Conservation (phyloP, 1,284 basidiomycete genomes). For the Sporisorium iseilematis-ciliati region DNA sequence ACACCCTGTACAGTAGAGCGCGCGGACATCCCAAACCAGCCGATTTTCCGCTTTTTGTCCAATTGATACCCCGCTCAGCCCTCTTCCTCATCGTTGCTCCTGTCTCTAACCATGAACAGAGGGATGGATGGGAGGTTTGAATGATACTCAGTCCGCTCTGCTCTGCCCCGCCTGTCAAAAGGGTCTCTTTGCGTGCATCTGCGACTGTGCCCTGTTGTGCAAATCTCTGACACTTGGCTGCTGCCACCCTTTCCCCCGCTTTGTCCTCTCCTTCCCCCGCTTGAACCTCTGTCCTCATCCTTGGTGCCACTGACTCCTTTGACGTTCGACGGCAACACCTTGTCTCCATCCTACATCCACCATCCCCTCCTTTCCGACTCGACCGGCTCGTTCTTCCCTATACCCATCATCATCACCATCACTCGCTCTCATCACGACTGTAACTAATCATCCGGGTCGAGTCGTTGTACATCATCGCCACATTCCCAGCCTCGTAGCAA, state of each 20-base stretch:
- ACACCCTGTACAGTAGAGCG: neutral
- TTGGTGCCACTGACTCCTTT: neutral
- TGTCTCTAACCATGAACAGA: constrained; percentile 1
- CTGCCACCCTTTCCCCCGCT: neutral
- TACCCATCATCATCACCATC: constrained; percentile 12
- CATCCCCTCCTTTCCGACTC: constrained; percentile 17
- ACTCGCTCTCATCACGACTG: constrained; percentile 1
- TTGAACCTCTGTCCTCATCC: neutral
- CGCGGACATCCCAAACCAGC: neutral
- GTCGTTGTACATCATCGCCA: constrained; percentile 13
- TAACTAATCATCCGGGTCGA: constrained; percentile 5
- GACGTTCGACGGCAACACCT: neutral
- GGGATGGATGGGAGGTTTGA: constrained; percentile 1
- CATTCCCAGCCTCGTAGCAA: neutral
- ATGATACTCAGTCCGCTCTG: neutral
- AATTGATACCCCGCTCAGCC: constrained; percentile 6
- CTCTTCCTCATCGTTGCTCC: neutral
- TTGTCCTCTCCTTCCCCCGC: neutral
- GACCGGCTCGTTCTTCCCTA: constrained; percentile 28
- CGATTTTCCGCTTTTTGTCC: neutral
- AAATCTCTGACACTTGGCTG: constrained; percentile 4
- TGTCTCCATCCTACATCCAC: constrained; percentile 11
- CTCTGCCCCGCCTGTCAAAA: neutral
- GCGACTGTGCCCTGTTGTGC: neutral
- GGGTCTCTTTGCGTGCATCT: neutral